Base-by-base conservation (phyloP, 208 protist genomes). In the Trypanosomatidae sp. region DNA sequence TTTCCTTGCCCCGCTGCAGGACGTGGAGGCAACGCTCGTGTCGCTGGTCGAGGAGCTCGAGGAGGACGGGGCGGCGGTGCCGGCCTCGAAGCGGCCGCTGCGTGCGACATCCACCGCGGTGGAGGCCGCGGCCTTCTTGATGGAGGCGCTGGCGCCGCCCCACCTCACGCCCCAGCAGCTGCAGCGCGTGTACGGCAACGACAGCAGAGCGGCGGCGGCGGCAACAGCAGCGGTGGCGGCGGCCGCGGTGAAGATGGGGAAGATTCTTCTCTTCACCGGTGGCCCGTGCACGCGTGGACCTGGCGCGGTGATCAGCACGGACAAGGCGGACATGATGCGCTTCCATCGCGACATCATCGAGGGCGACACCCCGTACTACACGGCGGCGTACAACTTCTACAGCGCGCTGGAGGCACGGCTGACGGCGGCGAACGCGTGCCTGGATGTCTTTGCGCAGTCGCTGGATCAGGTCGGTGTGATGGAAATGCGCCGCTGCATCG, bases 401-500 rank as follows among this genome's bases (percentile, higher is more conserved):
- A 86, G 88, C 43, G 78, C 65, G 2, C 80, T 99, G 1, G 97
- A 94, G 55, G 60, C 87, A 60, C 82, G 96, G 28, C 80, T 98
- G 25, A 91, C 88, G 15, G 68, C 69, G 22, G 90, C 91, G 25
- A 92, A 98, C 44, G 93, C 98, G 78, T 89, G 87, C 19, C 83
- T 99, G 15, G 99, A 99, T 79, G 90, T 99, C 22, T 99, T 99
- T 69, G 92, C 96, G 1, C 93, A 98, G 82, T 95, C 96, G 9
- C 87, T 99, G 30, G 99, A 99, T 80, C 99, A 99, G 82, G 81
- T 94, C 2, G 98, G 98, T 10, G 84, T 99, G 43, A 83, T 95
- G 69, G 99, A 99, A 88, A 98, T 99, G 95, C 88, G 91, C 22
- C 50, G 86, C 70, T 95, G 89, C 71, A 87, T 96, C 41, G 85